Evolutionary conservation across 805 yeast species (phyloP), one percentile per base, ranked within the genome.

Genomic region (Priceomyces haplophilus): DNA sequence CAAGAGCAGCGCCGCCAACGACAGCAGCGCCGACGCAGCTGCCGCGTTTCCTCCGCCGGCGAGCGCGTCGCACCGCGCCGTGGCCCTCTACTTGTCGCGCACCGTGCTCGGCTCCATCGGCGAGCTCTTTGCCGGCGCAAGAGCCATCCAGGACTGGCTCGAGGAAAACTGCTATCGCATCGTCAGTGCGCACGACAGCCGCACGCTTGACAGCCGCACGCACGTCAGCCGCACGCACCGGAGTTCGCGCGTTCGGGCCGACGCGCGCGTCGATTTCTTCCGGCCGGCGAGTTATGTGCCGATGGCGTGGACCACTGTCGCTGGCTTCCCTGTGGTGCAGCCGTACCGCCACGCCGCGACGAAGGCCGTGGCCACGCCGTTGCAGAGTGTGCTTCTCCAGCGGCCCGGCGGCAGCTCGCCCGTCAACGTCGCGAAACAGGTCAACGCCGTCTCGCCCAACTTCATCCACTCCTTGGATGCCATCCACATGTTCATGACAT

Each of bases 391-490:
- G 13, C 12, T 36, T 33, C 40, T 61, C n/a, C 48, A 47, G 12
- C 49, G 46, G 20, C 56, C 58, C n/a, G 37, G 49, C 2, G 38
- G 40, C 17, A 30, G 54, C 5, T 55, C 67, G 1, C 57, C 58
- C 4, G 58, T 65, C 31, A 59, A 63, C 43, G 41, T 32, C 19
- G 38, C 49, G 18, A 67, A 62, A 42, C 74, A 68, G 43, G 18
- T 54, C 31, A 65, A 62, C 45, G 73, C 62, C 8, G 54, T 71
- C 5, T 72, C 76, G 0, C 75, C 76, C 3, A 71, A 71, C 42
- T 70, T 65, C 47, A 63, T 71, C 34, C 76, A 71, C 45, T 67
- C 73, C 8, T 43, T 70, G 8, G 76, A 71, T 46, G 62, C 75
- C 2, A 53, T 60, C 3, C 76, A 71, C 44, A 54, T 71, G 55